phyloP scores from a whole-genome alignment of 164 flowering plant species.

The Vitis riparia region DNA sequence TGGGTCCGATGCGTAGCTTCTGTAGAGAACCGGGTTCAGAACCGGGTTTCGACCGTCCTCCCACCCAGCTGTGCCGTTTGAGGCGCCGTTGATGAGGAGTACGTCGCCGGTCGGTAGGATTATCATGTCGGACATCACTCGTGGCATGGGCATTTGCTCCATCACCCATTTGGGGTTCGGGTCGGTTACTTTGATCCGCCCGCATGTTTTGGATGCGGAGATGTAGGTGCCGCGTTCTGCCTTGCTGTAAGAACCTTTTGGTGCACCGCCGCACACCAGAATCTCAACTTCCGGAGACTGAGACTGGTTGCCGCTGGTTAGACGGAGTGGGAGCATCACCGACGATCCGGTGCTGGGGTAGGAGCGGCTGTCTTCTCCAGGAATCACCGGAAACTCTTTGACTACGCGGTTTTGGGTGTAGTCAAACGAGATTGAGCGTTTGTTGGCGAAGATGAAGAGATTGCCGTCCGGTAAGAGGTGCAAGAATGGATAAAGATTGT shows the following conservation, averaged over 20 bases:
- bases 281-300: slow-evolving; percentile 49
- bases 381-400: slow-evolving; percentile 55
- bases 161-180: slow-evolving; percentile 62
- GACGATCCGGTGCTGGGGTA: slow-evolving; percentile 91
- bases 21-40: slow-evolving; percentile 60
- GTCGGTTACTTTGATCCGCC: slow-evolving; percentile 57
- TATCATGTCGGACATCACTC: slow-evolving; percentile 84
- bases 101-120: slow-evolving; percentile 73
- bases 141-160: slow-evolving; percentile 73
- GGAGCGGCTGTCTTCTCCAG: slow-evolving; percentile 52
- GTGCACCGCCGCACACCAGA: slow-evolving; percentile 84
- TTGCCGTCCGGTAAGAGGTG: slow-evolving; percentile 74
- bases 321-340: slow-evolving; percentile 55
- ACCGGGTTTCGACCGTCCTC: slow-evolving; percentile 56
- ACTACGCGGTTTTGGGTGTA: slow-evolving; percentile 39
- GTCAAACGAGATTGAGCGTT: slow-evolving; percentile 56
- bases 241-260: slow-evolving; percentile 39
- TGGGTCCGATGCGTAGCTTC: slow-evolving; percentile 28
- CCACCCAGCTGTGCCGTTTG: slow-evolving; percentile 85
- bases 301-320: slow-evolving; percentile 1
- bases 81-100: slow-evolving; percentile 70
- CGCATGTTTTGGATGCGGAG: slow-evolving; percentile 62
- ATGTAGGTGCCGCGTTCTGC: slow-evolving; percentile 27
- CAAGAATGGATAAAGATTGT: slow-evolving; percentile 89
- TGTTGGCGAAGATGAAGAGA: slow-evolving; percentile 80